Conservation (phyloP, 352 stramenopile species). For the Phytophthora nicotianae region DNA sequence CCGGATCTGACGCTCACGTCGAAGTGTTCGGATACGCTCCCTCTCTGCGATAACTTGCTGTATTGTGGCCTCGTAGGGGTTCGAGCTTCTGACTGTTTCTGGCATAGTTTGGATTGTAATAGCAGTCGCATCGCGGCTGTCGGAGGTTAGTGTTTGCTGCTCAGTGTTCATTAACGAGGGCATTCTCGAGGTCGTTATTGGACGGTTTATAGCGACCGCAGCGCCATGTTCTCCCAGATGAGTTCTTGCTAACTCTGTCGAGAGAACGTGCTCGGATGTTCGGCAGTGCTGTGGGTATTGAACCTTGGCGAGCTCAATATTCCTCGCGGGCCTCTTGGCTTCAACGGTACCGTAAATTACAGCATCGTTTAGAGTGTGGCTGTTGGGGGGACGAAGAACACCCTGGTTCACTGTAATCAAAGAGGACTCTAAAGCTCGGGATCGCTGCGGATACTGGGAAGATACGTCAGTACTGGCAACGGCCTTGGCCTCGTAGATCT, state of each 20-base stretch:
- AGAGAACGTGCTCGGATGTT: neutral
- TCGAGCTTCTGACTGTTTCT: neutral
- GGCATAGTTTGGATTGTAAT: neutral
- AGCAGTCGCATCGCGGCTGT: neutral
- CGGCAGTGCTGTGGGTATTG: neutral
- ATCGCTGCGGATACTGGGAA: neutral
- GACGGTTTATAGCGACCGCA: neutral
- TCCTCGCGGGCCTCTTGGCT: neutral
- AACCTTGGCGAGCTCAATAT: neutral
- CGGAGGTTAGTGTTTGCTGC: neutral
- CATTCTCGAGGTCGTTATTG: neutral
- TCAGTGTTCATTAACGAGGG: neutral
- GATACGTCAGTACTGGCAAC: neutral
- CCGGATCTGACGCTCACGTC: conserved; percentile 11
- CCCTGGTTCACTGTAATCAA: neutral
- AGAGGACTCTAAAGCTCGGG: neutral
- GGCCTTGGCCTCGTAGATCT: neutral
- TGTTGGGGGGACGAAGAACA: neutral
- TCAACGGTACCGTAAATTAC: neutral
- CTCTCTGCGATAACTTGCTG: neutral
- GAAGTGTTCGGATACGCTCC: conserved; percentile 3
- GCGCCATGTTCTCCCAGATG: neutral
- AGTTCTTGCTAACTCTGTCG: neutral
- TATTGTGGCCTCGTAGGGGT: neutral
- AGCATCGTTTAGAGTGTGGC: neutral